Conservation (phyloP, 2,329 filamentous ascomycete genomes). For the Fusarium denticulatum region DNA sequence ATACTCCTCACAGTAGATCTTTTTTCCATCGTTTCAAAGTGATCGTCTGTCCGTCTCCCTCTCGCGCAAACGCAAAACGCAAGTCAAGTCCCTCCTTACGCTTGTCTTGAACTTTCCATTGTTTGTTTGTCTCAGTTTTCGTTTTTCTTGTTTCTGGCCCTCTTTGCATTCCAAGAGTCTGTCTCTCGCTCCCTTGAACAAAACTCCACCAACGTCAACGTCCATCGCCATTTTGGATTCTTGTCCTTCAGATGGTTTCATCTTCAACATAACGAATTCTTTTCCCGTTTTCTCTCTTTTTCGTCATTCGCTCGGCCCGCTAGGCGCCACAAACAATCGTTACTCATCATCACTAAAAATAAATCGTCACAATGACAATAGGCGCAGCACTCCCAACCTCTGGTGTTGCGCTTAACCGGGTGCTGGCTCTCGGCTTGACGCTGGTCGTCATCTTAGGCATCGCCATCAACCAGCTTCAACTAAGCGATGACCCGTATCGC, state of each 20-base stretch:
- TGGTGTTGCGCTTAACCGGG: slow-evolving; percentile 27
- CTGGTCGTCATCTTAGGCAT: slow-evolving; percentile 38
- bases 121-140: slow-evolving; percentile 4
- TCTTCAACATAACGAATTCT: background rate
- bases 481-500: slow-evolving; percentile 58
- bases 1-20: slow-evolving; percentile 10
- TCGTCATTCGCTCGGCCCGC: slow-evolving; percentile 15
- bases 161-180: background rate
- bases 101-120: slow-evolving; percentile 14
- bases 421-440: slow-evolving; percentile 32
- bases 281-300: background rate
- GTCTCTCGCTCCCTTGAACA: slow-evolving; percentile 8
- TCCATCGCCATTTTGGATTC: background rate
- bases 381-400: slow-evolving; percentile 15
- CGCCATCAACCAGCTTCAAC: slow-evolving; percentile 25
- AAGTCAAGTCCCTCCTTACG: slow-evolving; percentile 27
- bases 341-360: background rate
- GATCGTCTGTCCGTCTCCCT: slow-evolving; percentile 9
- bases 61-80: background rate
- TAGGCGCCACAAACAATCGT: slow-evolving; percentile 15
- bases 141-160: background rate
- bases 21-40: background rate
- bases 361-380: slow-evolving; percentile 21
- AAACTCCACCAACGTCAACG: background rate
- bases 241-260: slow-evolving; percentile 1